Evolutionary conservation across 768 basidiomycete species (phyloP), one percentile per base, ranked within the genome.

Genomic region (Suillus sp.): DNA sequence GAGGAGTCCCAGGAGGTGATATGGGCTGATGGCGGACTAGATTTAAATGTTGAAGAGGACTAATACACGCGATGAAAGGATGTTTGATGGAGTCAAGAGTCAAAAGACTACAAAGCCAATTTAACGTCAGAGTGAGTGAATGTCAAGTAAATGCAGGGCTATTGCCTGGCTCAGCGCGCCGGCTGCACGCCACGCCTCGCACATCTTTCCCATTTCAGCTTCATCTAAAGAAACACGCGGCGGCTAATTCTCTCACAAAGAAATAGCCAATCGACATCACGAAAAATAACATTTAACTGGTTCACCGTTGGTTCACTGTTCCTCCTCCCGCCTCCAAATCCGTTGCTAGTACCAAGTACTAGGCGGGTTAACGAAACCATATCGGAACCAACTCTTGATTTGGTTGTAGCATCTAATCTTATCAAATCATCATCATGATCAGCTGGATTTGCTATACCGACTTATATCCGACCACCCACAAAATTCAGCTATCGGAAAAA

Each of bases 111-210:
- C 30, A 53, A 53, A 11, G 30, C 10, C 47, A 48, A 16, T 25
- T 48, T 48, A 34, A 51, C 50, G 50, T 30, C 30, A 51, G 4
- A 51, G 55, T 25, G 35, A 56, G 14, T 37, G 35, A 55, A 55
- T 22, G 53, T 55, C 35, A 57, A 30, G 56, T 57, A n/a, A 57
- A 40, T 40, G 56, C 56, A 57, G 56, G 56, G 25, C 37, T 30
- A 30, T 30, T 51, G 30, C 51, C 20, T 53, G 51, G 30, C 51
- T 53, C 56, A 57, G 37, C 55, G 37, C 55, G 55, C 55, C 55
- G 56, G 56, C 56, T 57, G 56, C 56, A 57, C 18, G 27, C 56
- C 56, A 57, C 56, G 56, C 56, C 56, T 40, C 56, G 38, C 25
- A 42, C 56, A 57, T 40, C 56, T 57, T 57, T 57, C 56, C 56